Percentiles rank a stretch among this genome's conserved stretches.
phyloP scores from a whole-genome alignment of 1,284 basidiomycete species.

The Marasmius fiardii region DNA sequence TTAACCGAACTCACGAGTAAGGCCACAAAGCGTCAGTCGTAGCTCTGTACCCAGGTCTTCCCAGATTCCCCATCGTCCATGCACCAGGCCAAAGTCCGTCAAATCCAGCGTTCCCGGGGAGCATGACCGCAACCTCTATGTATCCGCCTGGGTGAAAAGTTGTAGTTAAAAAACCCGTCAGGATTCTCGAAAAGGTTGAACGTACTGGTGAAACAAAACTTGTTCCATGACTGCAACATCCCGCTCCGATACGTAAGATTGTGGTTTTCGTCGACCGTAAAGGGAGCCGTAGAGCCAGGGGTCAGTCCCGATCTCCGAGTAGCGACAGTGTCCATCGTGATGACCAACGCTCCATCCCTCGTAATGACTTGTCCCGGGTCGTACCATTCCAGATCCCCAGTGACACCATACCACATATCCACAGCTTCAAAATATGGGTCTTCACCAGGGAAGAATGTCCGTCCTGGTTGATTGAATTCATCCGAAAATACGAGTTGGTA shows the following conservation, averaged over 20 bases:
- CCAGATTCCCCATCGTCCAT: slow-evolving; percentile 96
- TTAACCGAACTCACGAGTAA: slow-evolving; percentile 40
- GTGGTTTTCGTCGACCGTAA: slow-evolving; percentile 46
- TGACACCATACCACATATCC: slow-evolving; percentile 62
- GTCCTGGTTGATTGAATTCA: slow-evolving; percentile 76
- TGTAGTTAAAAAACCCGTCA: slow-evolving; percentile 24
- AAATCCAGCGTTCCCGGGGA: slow-evolving; percentile 36
- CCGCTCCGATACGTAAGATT: slow-evolving; percentile 64
- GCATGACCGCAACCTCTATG: not conserved
- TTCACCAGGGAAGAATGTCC: slow-evolving; percentile 67
- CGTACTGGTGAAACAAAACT: slow-evolving; percentile 76
- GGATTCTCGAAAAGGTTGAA: not conserved
- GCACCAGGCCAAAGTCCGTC: slow-evolving; percentile 51
- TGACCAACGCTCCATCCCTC: slow-evolving; percentile 63
- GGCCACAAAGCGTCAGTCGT: slow-evolving; percentile 83
- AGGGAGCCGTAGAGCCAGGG: slow-evolving; percentile 39
- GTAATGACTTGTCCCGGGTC: slow-evolving; percentile 75
- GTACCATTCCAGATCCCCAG: slow-evolving; percentile 73
- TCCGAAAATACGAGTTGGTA: slow-evolving; percentile 79
- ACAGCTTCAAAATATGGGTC: slow-evolving; percentile 76
- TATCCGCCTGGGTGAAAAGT: not conserved
- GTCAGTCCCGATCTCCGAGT: not conserved
- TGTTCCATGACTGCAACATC: slow-evolving; percentile 77
- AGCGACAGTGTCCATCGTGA: slow-evolving; percentile 51
- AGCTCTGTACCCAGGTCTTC: slow-evolving; percentile 76